Conservation (phyloP, 2,329 filamentous ascomycete species). For the Mycosphaerella sp. region DNA sequence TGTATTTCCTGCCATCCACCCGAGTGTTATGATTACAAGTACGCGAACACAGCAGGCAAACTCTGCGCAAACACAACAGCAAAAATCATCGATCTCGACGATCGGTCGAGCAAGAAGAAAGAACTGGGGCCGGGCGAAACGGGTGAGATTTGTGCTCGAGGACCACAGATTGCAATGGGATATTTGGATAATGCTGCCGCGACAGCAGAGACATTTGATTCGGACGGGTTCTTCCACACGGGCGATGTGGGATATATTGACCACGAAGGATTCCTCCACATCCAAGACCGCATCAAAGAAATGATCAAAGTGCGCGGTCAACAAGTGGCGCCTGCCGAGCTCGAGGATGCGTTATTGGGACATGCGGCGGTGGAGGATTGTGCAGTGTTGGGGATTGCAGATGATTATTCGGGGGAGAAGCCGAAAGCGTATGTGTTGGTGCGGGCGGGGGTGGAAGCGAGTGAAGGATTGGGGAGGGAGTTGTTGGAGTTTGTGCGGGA, state of each 20-base stretch:
- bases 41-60: constrained; percentile 50
- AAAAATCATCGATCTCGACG: constrained; percentile 52
- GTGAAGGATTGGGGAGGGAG: constrained; percentile 34
- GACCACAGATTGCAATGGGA: constrained; percentile 36
- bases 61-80: constrained; percentile 54
- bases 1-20: constrained; percentile 58
- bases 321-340: constrained; percentile 56
- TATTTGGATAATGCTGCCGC: constrained; percentile 32
- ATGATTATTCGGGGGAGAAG: constrained; percentile 51
- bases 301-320: constrained; percentile 63
- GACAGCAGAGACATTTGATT: constrained; percentile 40
- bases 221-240: constrained; percentile 51
- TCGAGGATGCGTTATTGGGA: constrained; percentile 56
- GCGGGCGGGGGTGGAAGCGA: constrained; percentile 27
- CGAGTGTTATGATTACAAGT: constrained; percentile 50
- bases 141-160: constrained; percentile 41
- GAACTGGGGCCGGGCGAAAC: constrained; percentile 47
- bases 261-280: constrained; percentile 50
- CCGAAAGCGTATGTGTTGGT: constrained; percentile 53
- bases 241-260: constrained; percentile 54
- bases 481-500: constrained; percentile 56
- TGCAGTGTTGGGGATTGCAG: constrained; percentile 49
- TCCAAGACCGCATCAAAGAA: constrained; percentile 59
- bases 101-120: constrained; percentile 25
- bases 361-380: constrained; percentile 52